Evolutionary conservation across 2,329 filamentous ascomycete species (phyloP), one percentile per base, ranked within the genome.

Genomic region (Trichoderma citrinoviride): DNA sequence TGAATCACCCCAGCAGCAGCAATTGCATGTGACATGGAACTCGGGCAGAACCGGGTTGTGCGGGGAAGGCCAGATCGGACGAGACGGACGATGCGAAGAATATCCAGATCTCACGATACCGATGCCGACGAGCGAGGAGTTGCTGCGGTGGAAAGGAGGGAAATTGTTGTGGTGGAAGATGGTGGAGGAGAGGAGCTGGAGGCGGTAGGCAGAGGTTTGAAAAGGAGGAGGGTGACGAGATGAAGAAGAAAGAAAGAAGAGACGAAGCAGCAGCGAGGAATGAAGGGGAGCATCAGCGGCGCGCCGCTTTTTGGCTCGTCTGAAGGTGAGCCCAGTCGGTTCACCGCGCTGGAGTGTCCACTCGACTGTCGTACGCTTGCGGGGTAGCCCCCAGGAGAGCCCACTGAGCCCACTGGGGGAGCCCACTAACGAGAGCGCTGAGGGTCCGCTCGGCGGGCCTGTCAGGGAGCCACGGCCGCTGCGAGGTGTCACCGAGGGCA

Each of bases 1-100:
- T 66, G 58, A 44, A 63, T 56, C 43, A 50, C 50, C 64, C 52
- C 37, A 53, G 55, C 25, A 57, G 43, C 47, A 63, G 50, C 56
- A 52, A 44, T 66, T 66, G 64, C 64, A 63, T 66, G 64, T 66
- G 64, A 66, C 64, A 66, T 66, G 57, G 64, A 66, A 66, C 64
- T 66, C 64, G 64, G 64, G 50, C 58, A 63, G 60, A 63, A 53
- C 64, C 57, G 64, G 64, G 50, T 25, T 17, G 56, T 57, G 64
- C 50, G 58, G 58, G 64, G 46, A 54, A 40, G 44, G 33, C 21
- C 47, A 43, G 55, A 52, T 52, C 15, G 25, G 33, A 33, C 29
- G 19, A 29, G 27, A 14, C 29, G 49, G 49, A 37, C 49, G 49
- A 29, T 33, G 27, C 7, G 25, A 52, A 17, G 49, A 52, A 12